Evolutionary conservation across 345 rosid genomes (phyloP), one percentile per base, ranked within the genome.

Genomic region (Ceriops zippeliana): DNA sequence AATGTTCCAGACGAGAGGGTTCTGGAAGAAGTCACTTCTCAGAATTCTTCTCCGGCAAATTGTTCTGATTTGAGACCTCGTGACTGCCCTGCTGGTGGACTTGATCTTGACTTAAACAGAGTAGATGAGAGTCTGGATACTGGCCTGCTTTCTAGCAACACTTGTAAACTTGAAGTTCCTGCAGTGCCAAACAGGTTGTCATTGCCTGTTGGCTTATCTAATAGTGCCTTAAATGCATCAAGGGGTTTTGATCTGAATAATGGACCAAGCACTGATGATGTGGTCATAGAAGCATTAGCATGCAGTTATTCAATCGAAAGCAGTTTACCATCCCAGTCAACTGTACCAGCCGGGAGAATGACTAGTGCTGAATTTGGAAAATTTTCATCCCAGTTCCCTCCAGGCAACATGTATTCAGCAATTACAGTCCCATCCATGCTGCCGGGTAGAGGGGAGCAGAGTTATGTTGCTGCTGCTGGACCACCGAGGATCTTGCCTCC

Each of bases 211-310:
- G 80, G 78, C 53, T 61, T 74, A 49, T 73, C 73, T 61, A 81
- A 78, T 37, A 68, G 80, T 66, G 87, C 77, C 61, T 63, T 47
- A 35, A 83, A 79, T 76, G 74, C 70, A 19, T 72, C 62, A 63
- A 80, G 90, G 71, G 97, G 89, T 73, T 91, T 91, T 61, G 98
- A 93, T 79, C 78, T 93, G 84, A 93, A 93, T 66, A 87, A 90
- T 82, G 97, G 93, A 56, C 97, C 97, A 2, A 64, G 70, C 56
- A 71, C 57, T 34, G 97, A 89, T 75, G 95, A 92, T 46, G 73
- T 20, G 35, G 63, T 60, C 75, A 76, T 71, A 21, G 97, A 87
- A 64, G 78, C 90, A 64, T 77, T 85, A 13, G 58, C 73, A 31
- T 69, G 81, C 64, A 73, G 67, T 65, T 89, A 85, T 75, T 79